Conservation (phyloP, 345 rosid species). For the Lenwebbia sp. region DNA sequence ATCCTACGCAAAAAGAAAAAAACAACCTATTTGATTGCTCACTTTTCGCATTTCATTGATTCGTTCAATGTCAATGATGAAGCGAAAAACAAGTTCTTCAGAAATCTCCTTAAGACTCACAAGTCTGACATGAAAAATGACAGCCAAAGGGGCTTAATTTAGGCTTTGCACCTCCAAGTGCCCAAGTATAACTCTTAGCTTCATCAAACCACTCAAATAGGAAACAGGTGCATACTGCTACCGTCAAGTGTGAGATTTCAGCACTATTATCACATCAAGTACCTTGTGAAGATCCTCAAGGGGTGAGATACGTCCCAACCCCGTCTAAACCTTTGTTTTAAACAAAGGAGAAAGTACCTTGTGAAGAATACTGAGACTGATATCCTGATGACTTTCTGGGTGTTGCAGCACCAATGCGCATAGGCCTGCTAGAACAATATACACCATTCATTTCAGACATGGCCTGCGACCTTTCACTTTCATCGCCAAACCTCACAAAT, state of each 20-base stretch:
- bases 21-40: background rate
- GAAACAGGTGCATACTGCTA: background rate
- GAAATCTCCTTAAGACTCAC: background rate
- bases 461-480: slow-evolving; percentile 64
- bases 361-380: slow-evolving; percentile 57
- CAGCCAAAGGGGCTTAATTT: background rate
- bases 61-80: background rate
- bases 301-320: background rate
- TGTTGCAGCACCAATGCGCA: slow-evolving; percentile 95
- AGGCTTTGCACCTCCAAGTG: background rate
- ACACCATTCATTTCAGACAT: slow-evolving; percentile 95
- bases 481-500: slow-evolving; percentile 97
- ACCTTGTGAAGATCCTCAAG: background rate
- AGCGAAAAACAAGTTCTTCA: background rate
- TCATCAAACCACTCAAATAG: background rate
- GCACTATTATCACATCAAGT: background rate
- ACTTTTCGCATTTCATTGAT: background rate
- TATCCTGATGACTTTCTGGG: slow-evolving; percentile 81
- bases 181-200: background rate
- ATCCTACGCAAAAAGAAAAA: background rate
- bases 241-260: background rate
- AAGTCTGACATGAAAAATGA: background rate
- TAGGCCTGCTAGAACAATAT: slow-evolving; percentile 83
- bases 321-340: background rate
- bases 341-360: slow-evolving; percentile 19